A percentile compares a stretch with the other conserved stretches of the same genome.
These are phyloP conservation scores for Populus tomentosa DNA, from an alignment of 441 rosid genomes.

Conservation along the genomic window DNA sequence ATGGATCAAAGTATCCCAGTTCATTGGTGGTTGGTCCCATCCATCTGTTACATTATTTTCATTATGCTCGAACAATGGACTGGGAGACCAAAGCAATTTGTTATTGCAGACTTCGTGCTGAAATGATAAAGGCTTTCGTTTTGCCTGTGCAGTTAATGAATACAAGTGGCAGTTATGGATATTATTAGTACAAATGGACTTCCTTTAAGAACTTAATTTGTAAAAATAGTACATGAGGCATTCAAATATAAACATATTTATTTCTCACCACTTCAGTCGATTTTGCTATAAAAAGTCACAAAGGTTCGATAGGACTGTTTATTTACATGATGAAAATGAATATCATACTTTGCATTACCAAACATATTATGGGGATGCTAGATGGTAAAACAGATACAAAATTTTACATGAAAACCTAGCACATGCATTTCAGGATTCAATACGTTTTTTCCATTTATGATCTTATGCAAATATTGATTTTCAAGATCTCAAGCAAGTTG, in stretches of 20 bases:
- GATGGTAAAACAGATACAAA: background rate
- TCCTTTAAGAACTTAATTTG: background rate
- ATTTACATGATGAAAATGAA: background rate
- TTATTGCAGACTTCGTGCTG: conserved; percentile 34
- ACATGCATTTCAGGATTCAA: background rate
- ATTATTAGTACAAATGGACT: background rate
- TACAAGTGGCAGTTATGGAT: background rate
- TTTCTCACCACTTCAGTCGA: background rate
- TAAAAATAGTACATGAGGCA: background rate
- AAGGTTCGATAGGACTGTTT: background rate
- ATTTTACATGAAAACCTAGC: background rate
- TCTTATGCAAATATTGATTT: background rate
- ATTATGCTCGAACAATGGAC: conserved; percentile 38
- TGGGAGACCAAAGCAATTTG: conserved; percentile 50
- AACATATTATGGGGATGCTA: background rate
- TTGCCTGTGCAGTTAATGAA: conserved; percentile 53
- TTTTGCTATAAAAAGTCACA: background rate
- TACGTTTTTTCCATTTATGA: background rate
- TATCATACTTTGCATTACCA: background rate
- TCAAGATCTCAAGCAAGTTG: background rate
- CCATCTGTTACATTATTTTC: conserved; percentile 22
- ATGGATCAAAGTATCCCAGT: conserved; percentile 41
- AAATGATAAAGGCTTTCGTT: conserved; percentile 73
- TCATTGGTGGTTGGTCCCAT: conserved; percentile 36
- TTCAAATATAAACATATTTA: background rate